Evolutionary conservation across 2,329 filamentous ascomycete species (phyloP), one percentile per base, ranked within the genome.

Genomic region (Drechslera avenae): DNA sequence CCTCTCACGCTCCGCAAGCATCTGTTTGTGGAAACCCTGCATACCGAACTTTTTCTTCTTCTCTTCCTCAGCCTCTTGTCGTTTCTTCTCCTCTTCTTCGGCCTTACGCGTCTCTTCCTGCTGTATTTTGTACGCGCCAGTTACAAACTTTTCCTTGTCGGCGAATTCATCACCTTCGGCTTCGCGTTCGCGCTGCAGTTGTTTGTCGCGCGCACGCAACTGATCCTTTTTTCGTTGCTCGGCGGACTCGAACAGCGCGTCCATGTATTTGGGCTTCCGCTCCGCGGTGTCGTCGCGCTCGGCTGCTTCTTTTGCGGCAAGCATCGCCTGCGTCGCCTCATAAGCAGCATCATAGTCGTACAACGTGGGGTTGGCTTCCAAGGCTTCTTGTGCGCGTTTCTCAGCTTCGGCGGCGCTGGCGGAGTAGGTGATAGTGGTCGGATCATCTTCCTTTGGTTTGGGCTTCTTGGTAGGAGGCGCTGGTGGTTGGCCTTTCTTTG

Each of bases 331-430:
- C 33, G 93, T 79, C 1, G 87, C 88, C 62, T 93, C 89, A 75
- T 91, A 92, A 17, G 90, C 88, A 1, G 82, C 83, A 70, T 95
- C 90, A 76, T 94, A 95, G 75, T 94, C 90, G 78, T 92, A 94
- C 60, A 94, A 86, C 40, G 84, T 86, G 1, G 88, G 78, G 64
- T 94, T 90, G 7, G 88, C 68, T 52, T 84, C 80, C 54, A 85
- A 79, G 2, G 88, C 89, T 13, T 84, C 83, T 56, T 86, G 79
- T 31, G 84, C 82, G 60, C 88, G 81, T 61, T 83, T 85, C 45
- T 83, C 82, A 19, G 87, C 84, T 23, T 84, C 78, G 26, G 87
- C 78, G 1, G 83, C 76, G 62, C 84, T 83, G 3, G 88, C 89
- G 1, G 90, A 80, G 64, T 91, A 87, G 60, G 84, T 86, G 67